Evolutionary conservation across 2,329 filamentous ascomycete genomes (phyloP).

Genomic region (Fusarium praegraminearum): DNA sequence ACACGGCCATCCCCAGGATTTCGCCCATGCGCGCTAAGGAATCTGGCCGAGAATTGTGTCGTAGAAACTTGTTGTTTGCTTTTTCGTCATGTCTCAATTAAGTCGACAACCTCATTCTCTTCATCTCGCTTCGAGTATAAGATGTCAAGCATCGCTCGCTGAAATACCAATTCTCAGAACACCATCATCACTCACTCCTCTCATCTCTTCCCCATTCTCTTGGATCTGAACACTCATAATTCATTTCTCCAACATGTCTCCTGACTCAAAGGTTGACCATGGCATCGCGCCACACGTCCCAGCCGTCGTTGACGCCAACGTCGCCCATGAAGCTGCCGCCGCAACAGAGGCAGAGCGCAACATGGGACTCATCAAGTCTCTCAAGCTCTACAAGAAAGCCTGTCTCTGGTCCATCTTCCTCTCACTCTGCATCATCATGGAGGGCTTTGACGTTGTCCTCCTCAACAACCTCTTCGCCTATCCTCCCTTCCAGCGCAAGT

Average conservation of each 20-base stretch:
- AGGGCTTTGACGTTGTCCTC: conserved; percentile 57
- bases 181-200: conserved; percentile 7
- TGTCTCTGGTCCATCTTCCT: conserved; percentile 55
- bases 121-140: conserved; percentile 10
- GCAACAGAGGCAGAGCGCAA: conserved; percentile 53
- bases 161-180: background rate
- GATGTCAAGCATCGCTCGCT: conserved; percentile 11
- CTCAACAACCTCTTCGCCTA: conserved; percentile 58
- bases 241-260: conserved; percentile 26
- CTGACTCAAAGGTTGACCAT: conserved; percentile 17
- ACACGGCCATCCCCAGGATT: conserved; percentile 16
- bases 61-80: background rate
- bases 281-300: conserved; percentile 21
- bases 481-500: conserved; percentile 55
- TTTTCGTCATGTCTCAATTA: background rate
- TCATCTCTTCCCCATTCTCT: background rate
- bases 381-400: conserved; percentile 57
- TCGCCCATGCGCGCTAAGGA: background rate
- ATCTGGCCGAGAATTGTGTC: background rate
- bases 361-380: conserved; percentile 50
- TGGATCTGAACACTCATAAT: background rate
- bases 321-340: conserved; percentile 42
- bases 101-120: conserved; percentile 17
- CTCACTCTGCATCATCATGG: conserved; percentile 56
- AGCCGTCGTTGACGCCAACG: conserved; percentile 26